Evolutionary conservation across 768 basidiomycete genomes (phyloP), one percentile per base, ranked within the genome.

Genomic region (Piloderma croceum): DNA sequence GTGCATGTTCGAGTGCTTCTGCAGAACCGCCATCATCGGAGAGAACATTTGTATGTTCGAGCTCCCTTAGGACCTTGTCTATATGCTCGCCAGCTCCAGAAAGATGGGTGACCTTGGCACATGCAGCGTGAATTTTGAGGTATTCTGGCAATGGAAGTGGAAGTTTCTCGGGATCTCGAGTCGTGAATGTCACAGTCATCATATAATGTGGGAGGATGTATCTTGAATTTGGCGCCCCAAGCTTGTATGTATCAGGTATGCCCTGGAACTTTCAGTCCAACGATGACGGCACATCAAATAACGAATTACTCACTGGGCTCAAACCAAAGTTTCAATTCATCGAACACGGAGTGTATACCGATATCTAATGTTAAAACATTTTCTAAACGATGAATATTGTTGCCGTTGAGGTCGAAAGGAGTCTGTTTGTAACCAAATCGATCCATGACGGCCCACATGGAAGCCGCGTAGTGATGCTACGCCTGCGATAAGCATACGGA

Each of bases 361-460:
- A 13, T 6, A 13, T 36, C 32, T 31, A 56, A 27, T 5, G 56
- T 57, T 13, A 59, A 25, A 15, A 53, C 34, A 38, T 59, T 59
- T 24, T 54, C 50, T 20, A 58, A 45, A 10, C 48, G 53, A 43
- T 64, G 60, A 12, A 60, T 49, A 15, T 45, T 41, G 15, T 35
- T 33, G 10, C 56, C 62, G 23, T 57, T 48, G 27, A 63, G 38
- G 39, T 58, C 57, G 12, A 50, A 31, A 13, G 45, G 20, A 17
- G 51, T 21, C 24, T 25, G 23, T n/a, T 35, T 22, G 31, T 25
- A 18, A 24, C 41, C 35, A 41, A 54, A 50, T 10, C 37, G 32
- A 9, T 29, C 27, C 27, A 29, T 9, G 15, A 29, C 15, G 10
- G 27, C 15, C 27, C 27, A 29, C 15, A 29, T 15, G 9, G 10